Evolutionary conservation across 805 yeast species (phyloP), one percentile per base, ranked within the genome.

Genomic region (Candida berthetii): DNA sequence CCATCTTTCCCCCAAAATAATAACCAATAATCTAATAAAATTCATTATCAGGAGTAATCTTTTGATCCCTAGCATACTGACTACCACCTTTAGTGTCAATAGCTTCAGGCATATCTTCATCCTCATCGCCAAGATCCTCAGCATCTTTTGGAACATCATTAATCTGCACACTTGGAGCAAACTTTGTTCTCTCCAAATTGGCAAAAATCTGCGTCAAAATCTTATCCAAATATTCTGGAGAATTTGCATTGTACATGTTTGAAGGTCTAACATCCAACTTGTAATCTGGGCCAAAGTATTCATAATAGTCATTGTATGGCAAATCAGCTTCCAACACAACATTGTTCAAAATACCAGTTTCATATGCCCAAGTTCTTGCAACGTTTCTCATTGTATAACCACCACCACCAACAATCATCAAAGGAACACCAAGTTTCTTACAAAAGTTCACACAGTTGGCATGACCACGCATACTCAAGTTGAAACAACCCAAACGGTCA

Each of bases 351-450:
- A 93, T 72, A 29, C 96, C 91, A 0, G 96, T 82, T 64, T 93
- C 99, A 57, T 74, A 90, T 2, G 96, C 78, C 98, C 99, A 91
- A 11, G 95, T 76, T 51, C 99, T 72, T 5, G 97, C 88, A 38
- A 93, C 99, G 60, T 93, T 93, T 61, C 97, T 76, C 76, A 95
- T 95, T 3, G 99, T 93, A 66, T 93, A 93, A 17, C 99, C 99
- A 52, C 99, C 99, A 38, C 99, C 99, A 33, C 99, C 99, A 17
- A 93, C 72, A 25, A 93, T 95, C 82, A 93, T 76, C 74, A 87
- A 67, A 9, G 99, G 98, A 15, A 93, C 73, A 37, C 86, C 85
- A 57, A 91, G 87, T 8, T 85, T 74, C 60, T 85, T 85, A 39
- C 90, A 88, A 64, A 78, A 91, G 52, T 83, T 80, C 39, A 91